Evolutionary conservation across 805 yeast genomes (phyloP), one percentile per base, ranked within the genome.

Genomic region (Candida morakotiae): DNA sequence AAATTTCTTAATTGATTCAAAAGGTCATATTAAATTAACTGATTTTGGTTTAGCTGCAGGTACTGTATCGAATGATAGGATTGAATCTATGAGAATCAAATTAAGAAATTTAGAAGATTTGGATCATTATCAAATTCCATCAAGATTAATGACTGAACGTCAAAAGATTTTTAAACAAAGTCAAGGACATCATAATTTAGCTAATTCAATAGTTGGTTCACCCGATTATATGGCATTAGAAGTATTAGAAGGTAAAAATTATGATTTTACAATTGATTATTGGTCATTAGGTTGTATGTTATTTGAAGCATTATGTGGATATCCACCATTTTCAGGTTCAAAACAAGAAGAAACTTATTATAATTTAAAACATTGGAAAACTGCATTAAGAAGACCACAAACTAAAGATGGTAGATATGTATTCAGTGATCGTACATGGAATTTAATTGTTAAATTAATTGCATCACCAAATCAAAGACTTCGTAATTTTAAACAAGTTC

Each of bases 191-290:
- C 74, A 86, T 41, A 87, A 85, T 50, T 83, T 84, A 53, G 98
- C 99, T 13, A 86, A 87, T 51, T 87, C 97, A 1, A 87, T 91
- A 49, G 99, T 93, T 11, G 99, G 99, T 1, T 85, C 95, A 4
- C 99, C 99, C 1, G 99, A 93, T 61, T 93, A 93, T 57, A 93
- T 93, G 99, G 98, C 99, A 1, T 71, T 93, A 35, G 99, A 93
- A 60, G 98, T 93, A 9, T 75, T 93, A 37, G 95, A 87, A 60
- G 98, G 98, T 6, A 84, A 83, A 54, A 79, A 81, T 41, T 93
- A 93, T 60, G 96, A 93, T 56, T 89, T 83, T 58, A 91, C 98
- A 11, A 95, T 94, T 40, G 99, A 93, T 67, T 93, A 93, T 60
- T 93, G 99, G 99, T 89, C 98, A 0, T 69, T 93, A 41, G 99